phyloP scores from a whole-genome alignment of 805 yeast species.

The Lachancea meyersii region DNA sequence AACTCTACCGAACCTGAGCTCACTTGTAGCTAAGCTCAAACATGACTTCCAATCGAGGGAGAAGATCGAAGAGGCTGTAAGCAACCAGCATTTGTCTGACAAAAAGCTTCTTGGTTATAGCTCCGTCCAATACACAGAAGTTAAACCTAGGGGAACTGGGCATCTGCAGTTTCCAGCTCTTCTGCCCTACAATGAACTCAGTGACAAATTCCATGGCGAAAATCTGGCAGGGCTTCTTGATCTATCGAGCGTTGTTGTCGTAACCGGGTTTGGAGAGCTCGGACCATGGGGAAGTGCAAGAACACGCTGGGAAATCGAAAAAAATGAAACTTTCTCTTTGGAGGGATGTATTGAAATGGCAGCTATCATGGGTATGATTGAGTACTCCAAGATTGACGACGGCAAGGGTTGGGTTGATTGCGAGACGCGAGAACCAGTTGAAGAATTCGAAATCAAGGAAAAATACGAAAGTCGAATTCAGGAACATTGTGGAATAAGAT shows the following conservation, averaged over 20 bases:
- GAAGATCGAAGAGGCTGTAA: background rate
- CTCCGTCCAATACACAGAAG: background rate
- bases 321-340: constrained; percentile 71
- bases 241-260: constrained; percentile 70
- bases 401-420: constrained; percentile 72
- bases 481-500: constrained; percentile 77
- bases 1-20: constrained; percentile 53
- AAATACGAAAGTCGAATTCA: constrained; percentile 73
- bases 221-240: constrained; percentile 71
- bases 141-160: constrained; percentile 70
- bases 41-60: background rate
- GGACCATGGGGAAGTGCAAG: constrained; percentile 92
- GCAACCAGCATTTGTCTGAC: background rate
- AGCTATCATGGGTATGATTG: constrained; percentile 87
- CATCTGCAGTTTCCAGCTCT: constrained; percentile 72
- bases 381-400: constrained; percentile 37
- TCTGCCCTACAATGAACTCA: constrained; percentile 54
- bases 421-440: constrained; percentile 69
- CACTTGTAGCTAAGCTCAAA: constrained; percentile 65
- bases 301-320: constrained; percentile 93
- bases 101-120: background rate
- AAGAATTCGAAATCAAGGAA: constrained; percentile 70
- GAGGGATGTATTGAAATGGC: constrained; percentile 92
- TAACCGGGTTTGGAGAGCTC: constrained; percentile 85
- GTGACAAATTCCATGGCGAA: constrained; percentile 38